Evolutionary conservation across 2,329 filamentous ascomycete species (phyloP).

Genomic region (Pseudogymnoascus sp.): DNA sequence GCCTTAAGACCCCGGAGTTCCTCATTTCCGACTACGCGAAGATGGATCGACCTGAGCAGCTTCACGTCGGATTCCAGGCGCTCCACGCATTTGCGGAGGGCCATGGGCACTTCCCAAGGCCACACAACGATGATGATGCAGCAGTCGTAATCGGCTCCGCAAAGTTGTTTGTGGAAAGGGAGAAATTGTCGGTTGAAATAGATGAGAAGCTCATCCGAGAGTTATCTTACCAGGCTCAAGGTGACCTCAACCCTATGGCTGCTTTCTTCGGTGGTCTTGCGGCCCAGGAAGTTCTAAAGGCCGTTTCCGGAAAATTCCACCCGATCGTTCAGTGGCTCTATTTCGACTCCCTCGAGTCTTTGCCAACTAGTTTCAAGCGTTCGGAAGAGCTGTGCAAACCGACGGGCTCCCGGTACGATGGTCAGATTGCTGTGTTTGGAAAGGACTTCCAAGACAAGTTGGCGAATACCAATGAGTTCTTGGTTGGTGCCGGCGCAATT

Average conservation of each 20-base stretch:
- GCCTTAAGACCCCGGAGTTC: constrained; percentile 81
- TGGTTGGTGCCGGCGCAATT: constrained; percentile 94
- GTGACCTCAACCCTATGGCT: constrained; percentile 85
- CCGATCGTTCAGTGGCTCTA: constrained; percentile 96
- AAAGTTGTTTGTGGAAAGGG: constrained; percentile 63
- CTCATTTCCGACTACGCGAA: constrained; percentile 95
- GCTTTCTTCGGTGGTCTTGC: constrained; percentile 91
- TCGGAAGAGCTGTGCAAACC: constrained; percentile 86
- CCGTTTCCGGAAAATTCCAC: constrained; percentile 94
- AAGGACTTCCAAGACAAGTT: constrained; percentile 91
- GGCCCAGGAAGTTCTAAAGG: constrained; percentile 92
- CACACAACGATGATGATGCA: constrained; percentile 81
- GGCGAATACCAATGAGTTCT: constrained; percentile 80
- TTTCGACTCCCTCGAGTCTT: constrained; percentile 94
- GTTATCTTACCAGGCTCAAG: constrained; percentile 86
- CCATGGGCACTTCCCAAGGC: constrained; percentile 68
- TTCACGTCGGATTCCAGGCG: constrained; percentile 88
- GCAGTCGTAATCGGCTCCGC: constrained; percentile 67
- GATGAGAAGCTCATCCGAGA: constrained; percentile 91
- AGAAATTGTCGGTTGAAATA: constrained; percentile 73
- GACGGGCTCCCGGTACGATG: constrained; percentile 79
- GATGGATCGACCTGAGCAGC: constrained; percentile 86
- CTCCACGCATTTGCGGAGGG: constrained; percentile 75
- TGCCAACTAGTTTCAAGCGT: constrained; percentile 66
- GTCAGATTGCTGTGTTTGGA: constrained; percentile 94